phyloP scores from a whole-genome alignment of 108 stramenopile genomes.

The Cafeteria roenbergensis region DNA sequence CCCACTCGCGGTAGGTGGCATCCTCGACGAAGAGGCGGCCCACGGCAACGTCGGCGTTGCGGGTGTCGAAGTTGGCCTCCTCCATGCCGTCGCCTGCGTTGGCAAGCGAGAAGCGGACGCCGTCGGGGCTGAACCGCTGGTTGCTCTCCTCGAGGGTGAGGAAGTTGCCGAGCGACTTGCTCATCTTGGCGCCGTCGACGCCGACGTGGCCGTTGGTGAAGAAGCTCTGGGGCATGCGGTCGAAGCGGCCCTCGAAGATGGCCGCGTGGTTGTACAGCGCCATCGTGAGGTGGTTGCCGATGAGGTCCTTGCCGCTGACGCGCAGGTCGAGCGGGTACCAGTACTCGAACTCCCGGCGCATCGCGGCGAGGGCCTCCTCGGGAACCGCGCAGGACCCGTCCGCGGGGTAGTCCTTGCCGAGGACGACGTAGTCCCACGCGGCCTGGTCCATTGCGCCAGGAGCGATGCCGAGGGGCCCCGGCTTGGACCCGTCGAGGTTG shows the following conservation, averaged over 20 bases:
- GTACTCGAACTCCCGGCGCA: conserved; percentile 71
- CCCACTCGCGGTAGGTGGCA: conserved; percentile 56
- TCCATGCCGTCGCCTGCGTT: conserved; percentile 89
- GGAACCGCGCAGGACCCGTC: conserved; percentile 50
- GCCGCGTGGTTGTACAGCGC: conserved; percentile 92
- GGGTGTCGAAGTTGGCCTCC: conserved; percentile 91
- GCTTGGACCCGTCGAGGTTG: conserved; percentile 66
- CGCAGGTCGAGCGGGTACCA: conserved; percentile 97
- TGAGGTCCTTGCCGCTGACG: conserved; percentile 86
- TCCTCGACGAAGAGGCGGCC: conserved; percentile 69
- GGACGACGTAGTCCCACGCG: conserved; percentile 85
- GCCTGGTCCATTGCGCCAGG: conserved; percentile 63
- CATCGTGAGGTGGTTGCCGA: conserved; percentile 95
- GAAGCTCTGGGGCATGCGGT: conserved; percentile 74
- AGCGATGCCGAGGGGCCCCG: conserved; percentile 59
- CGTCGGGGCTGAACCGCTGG: conserved; percentile 47
- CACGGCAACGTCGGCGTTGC: conserved; percentile 73
- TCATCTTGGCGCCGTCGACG: conserved; percentile 92
- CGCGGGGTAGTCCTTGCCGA: conserved; percentile 55
- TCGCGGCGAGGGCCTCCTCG: conserved; percentile 53
- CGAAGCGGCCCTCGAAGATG: conserved; percentile 61
- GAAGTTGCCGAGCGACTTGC: conserved; percentile 93
- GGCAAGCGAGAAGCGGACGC: conserved; percentile 77
- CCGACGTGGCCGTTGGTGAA: conserved; percentile 84
- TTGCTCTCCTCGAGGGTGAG: conserved; percentile 62